Percentiles rank a stretch among this genome's conserved stretches.
Evolutionary conservation across 2,329 filamentous ascomycete species (phyloP).

Genomic region (Ophiocordyceps polyrhachis-furcata): DNA sequence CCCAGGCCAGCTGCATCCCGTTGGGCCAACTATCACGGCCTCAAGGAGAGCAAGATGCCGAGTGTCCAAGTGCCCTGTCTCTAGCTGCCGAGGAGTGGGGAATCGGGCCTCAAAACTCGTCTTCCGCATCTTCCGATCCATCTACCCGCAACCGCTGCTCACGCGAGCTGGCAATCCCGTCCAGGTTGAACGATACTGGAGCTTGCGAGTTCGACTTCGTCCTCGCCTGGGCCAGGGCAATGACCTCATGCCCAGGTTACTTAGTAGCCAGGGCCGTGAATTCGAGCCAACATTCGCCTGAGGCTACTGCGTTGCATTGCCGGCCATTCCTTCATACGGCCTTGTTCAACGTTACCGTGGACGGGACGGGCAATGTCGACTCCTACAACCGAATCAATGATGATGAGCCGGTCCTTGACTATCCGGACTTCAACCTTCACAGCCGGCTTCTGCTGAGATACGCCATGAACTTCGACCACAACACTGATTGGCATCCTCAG

Average conservation of each 20-base stretch:
- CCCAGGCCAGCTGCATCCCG: constrained; percentile 7
- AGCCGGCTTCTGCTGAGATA: constrained; percentile 1
- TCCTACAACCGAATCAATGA: constrained; percentile 4
- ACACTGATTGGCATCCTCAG: background rate
- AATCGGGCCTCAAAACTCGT: background rate
- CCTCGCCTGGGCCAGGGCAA: constrained; percentile 9
- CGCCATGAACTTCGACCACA: background rate
- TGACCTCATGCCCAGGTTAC: background rate
- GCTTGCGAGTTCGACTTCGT: too few relatives aligned
- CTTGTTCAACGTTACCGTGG: constrained; percentile 15
- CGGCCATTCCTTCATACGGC: constrained; percentile 11
- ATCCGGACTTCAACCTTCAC: constrained; percentile 4
- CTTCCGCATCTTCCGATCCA: background rate
- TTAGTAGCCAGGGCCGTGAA: constrained; percentile 3
- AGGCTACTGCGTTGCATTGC: constrained; percentile 4
- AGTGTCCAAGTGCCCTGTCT: background rate
- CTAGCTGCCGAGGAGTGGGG: background rate
- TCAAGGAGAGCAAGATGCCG: background rate
- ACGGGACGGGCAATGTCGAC: constrained; percentile 8
- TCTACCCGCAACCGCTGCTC: background rate
- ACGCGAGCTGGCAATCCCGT: background rate
- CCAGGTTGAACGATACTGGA: background rate
- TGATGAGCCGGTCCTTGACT: constrained; percentile 4
- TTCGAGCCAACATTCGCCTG: constrained; percentile 6
- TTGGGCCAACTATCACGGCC: background rate